Base-by-base conservation (phyloP, 1,139 yeast species). In the Saccharomyces hybrid region DNA sequence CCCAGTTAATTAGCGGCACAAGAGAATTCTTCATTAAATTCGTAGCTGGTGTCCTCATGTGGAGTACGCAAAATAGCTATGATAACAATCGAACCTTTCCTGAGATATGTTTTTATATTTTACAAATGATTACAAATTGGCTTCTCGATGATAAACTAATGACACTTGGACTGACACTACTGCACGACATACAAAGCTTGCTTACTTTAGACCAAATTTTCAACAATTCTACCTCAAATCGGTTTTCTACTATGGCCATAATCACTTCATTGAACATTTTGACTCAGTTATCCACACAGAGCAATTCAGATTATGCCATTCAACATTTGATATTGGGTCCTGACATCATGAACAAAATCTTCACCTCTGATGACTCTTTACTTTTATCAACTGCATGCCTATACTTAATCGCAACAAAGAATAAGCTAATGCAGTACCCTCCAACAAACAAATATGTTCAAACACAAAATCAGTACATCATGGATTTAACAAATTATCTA, bases 401-500 rank as follows among this genome's bases (percentile, higher is more conserved):
- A 2, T 81, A 78, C 63, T 66, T 84, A 21, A 72, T 79, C 2
- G 69, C 69, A 51, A 69, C 78, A 50, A 82, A 82, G 58, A 49
- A 56, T 2, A 60, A 73, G 11, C 55, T 71, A 8, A 58, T 64
- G 26, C 60, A 61, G 14, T 62, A 64, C 12, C 61, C 59, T 1
- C 57, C 66, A 2, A 58, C 62, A 3, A 64, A 64, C 9, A 60
- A 62, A 34, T 62, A 66, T 11, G 66, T 68, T 4, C 58, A 62
- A 6, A 62, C 78, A 4, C 83, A 80, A 54, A 82, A 83, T 55
- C 71, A 80, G 0, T 79, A 77, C 56, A 78, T 84, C 7, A 75
- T 82, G 75, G 90, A 85, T 64, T 63, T 80, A 6, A 76, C 86
- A 52, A 84, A 84, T 57, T 73, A 79, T 32, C 58, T 83, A 0